phyloP scores from a whole-genome alignment of 2,329 filamentous ascomycete species.

The Fusarium nanum region DNA sequence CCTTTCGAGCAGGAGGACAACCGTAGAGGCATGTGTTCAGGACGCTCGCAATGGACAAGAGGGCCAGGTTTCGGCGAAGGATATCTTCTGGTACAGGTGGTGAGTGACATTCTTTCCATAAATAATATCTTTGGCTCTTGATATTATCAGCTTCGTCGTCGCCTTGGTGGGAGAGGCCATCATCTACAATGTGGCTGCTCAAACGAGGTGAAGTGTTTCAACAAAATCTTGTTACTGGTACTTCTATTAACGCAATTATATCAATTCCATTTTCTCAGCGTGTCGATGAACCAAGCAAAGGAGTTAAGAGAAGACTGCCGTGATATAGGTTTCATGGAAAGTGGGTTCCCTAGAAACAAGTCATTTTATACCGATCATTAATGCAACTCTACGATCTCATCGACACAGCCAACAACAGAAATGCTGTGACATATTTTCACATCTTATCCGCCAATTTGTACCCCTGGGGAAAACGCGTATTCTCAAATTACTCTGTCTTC shows the following conservation, averaged over 20 bases:
- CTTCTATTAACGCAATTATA: neutral
- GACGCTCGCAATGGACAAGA: neutral
- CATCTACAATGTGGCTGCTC: neutral
- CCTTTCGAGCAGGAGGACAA: neutral
- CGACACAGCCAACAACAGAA: neutral
- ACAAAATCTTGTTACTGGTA: neutral
- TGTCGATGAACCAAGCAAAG: neutral
- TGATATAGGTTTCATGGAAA: slow-evolving; percentile 3
- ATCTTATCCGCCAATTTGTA: neutral
- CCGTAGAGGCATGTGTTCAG: neutral
- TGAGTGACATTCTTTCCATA: neutral
- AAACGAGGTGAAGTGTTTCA: neutral
- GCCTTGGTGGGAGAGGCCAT: neutral
- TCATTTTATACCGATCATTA: neutral
- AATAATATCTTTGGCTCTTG: neutral
- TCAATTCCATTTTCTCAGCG: neutral
- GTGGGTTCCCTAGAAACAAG: neutral
- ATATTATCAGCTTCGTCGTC: neutral
- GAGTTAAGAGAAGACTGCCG: neutral
- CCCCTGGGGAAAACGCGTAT: neutral
- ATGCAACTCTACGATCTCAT: slow-evolving; percentile 24
- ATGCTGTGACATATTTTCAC: too few species aligned
- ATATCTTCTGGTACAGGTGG: neutral
- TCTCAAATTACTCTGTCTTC: neutral
- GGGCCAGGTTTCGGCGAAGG: neutral